A percentile compares a stretch with the other conserved stretches of the same genome.
Conservation (phyloP, 306 rosid species). For the Astragalus membranaceus region DNA sequence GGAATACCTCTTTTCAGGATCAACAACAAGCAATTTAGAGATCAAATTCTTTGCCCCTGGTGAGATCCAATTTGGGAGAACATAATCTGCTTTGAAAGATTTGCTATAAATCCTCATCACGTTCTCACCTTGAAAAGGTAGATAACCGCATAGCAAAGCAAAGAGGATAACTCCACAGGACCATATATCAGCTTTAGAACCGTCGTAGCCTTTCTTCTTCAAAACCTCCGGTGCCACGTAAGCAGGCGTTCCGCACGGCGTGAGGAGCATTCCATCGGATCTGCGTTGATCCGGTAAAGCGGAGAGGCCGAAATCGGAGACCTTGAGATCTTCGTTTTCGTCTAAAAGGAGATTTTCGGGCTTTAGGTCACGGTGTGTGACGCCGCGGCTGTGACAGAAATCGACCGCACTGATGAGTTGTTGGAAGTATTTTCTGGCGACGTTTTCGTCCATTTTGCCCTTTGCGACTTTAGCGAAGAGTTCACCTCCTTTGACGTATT, state of each 20-base stretch:
- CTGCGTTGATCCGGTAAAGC: slow-evolving; percentile 70
- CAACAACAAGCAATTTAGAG: slow-evolving; percentile 49
- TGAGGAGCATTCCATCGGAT: slow-evolving; percentile 63
- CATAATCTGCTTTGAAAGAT: slow-evolving; percentile 64
- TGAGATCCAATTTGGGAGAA: slow-evolving; percentile 59
- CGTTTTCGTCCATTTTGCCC: slow-evolving; percentile 55
- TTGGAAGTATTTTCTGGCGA: slow-evolving; percentile 61
- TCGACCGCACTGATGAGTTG: slow-evolving; percentile 66
- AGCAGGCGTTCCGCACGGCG: slow-evolving; percentile 84
- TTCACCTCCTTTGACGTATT: slow-evolving; percentile 65
- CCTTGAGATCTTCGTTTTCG: slow-evolving; percentile 58
- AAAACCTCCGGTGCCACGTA: slow-evolving; percentile 86
- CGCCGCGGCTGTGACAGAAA: slow-evolving; percentile 82
- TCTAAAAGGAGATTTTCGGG: slow-evolving; percentile 78
- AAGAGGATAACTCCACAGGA: slow-evolving; percentile 72
- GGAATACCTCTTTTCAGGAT: slow-evolving; percentile 55
- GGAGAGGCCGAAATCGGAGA: slow-evolving; percentile 71
- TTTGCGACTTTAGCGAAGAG: slow-evolving; percentile 46
- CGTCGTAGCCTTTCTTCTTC: slow-evolving; percentile 69
- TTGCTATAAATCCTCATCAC: slow-evolving; percentile 53
- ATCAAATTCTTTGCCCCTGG: slow-evolving; percentile 42
- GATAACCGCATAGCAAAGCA: slow-evolving; percentile 54
- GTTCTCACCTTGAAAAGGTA: slow-evolving; percentile 77
- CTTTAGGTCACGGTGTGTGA: slow-evolving; percentile 72
- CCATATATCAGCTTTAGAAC: slow-evolving; percentile 80